These are phyloP conservation scores for Cerrena zonata DNA, from an alignment of 1,284 basidiomycete species.

Conservation along the genomic window DNA sequence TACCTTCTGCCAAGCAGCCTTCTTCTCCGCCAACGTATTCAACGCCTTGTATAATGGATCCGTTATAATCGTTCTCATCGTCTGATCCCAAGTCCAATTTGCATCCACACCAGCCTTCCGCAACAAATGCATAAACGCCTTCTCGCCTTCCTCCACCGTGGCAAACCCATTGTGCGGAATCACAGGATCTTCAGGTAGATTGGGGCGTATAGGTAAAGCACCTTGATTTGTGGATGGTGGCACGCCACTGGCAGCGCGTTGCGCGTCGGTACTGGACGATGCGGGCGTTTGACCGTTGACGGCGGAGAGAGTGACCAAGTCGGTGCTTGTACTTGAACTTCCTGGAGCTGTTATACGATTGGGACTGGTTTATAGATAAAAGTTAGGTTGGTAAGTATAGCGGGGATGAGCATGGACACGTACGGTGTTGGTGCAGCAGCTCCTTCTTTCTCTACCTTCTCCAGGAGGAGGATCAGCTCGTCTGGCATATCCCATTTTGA, in stretches of 20 bases:
- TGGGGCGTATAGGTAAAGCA: conserved; percentile 67
- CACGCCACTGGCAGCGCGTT: conserved; percentile 43
- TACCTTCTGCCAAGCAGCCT: conserved; percentile 87
- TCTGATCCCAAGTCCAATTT: conserved; percentile 96
- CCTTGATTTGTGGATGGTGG: conserved; percentile 50
- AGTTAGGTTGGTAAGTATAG: conserved; percentile 6
- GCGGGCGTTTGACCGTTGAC: conserved; percentile 43
- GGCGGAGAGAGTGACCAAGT: too few species aligned
- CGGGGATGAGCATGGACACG: neutral
- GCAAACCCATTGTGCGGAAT: conserved; percentile 85
- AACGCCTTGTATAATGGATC: conserved; percentile 95
- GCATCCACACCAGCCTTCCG: conserved; percentile 84
- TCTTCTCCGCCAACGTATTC: conserved; percentile 90
- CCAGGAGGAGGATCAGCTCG: conserved; percentile 74
- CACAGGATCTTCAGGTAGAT: conserved; percentile 75
- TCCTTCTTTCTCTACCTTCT: conserved; percentile 76
- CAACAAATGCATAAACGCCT: conserved; percentile 86
- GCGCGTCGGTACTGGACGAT: conserved; percentile 30
- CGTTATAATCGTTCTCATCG: conserved; percentile 95
- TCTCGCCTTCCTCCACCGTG: conserved; percentile 85
- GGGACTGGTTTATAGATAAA: neutral
- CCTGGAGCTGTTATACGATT: conserved; percentile 6
- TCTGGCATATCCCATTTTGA: conserved; percentile 97
- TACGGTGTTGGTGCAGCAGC: conserved; percentile 31
- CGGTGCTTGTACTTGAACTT: conserved; percentile 17